Evolutionary conservation across 257 asterid species (phyloP).

Genomic region (Lycium ferocissimum): DNA sequence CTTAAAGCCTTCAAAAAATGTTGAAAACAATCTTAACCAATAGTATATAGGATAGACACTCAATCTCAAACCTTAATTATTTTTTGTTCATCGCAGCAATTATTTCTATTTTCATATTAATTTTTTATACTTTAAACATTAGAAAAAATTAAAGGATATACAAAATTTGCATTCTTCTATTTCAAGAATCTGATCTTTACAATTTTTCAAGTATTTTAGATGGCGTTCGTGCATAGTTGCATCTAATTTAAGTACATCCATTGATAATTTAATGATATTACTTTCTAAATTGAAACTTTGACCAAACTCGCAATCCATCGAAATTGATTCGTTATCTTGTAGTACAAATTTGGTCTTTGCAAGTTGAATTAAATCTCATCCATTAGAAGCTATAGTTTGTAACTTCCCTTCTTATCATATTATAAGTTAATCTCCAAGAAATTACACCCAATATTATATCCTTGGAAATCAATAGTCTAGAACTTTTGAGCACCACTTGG

Average conservation of each 20-base stretch:
- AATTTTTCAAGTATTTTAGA: neutral
- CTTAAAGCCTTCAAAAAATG: neutral
- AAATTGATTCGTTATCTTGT: neutral
- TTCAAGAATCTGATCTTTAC: neutral
- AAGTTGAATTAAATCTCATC: neutral
- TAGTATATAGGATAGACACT: neutral
- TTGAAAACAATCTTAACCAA: neutral
- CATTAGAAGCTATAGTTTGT: too few relatives aligned
- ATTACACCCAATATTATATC: too few relatives aligned
- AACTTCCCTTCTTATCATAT: too few relatives aligned
- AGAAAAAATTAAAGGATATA: neutral
- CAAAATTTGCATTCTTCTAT: neutral
- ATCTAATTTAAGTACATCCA: neutral
- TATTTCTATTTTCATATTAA: neutral
- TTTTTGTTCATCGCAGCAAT: neutral
- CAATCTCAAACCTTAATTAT: neutral
- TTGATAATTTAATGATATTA: neutral
- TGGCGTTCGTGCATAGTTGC: neutral
- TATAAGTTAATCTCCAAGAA: too few relatives aligned
- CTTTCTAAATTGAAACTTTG: neutral
- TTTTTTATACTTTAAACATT: neutral
- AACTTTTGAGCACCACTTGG: too few relatives aligned
- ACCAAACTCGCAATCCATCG: neutral
- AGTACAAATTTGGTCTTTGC: neutral
- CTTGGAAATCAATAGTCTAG: too few relatives aligned